Base-by-base conservation (phyloP, 2,329 filamentous ascomycete genomes). In the Ceratocystis huliohia region DNA sequence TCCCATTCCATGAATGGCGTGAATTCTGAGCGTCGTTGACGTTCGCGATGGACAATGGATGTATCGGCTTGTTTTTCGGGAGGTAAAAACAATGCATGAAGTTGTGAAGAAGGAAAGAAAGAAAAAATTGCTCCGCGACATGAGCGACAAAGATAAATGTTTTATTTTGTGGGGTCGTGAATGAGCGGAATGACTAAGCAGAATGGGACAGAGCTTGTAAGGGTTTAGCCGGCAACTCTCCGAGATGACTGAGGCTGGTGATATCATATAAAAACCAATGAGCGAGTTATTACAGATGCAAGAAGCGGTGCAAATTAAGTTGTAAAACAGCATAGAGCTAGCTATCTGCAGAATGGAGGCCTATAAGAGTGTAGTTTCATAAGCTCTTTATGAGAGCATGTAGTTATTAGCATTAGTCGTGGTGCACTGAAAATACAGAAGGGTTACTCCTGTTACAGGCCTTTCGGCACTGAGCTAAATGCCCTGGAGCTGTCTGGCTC, bases 181-280 rank as follows among this genome's bases (percentile, higher is more conserved):
- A 41, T 15, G 62, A 28, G 15, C 13, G 13, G 8, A 8, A 17
- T 68, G 61, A 68, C 67, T 68, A 68, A 68, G 53, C 67, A 61
- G 28, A 59, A 22, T 33, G 45, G 33, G n/a, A 41, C 56, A 48
- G 15, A 8, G 13, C 13, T 8, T 50, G 1, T 13, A 17, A 30
- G 10, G 28, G n/a, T 33, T 50, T 61, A 63, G 46, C 66, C 66
- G 41, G n/a, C 17, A n/a, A 65, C 50, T 41, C 44, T 8, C 67
- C 67, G 64, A 41, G 3, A 17, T 5, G 61, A 22, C 10, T 25
- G 20, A 46, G 30, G 41, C 15, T 41, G 15, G 8, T 59, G 56
- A 20, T 30, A 37, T 20, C 22, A 28, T 15, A 25, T 59, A 17
- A 59, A 25, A n/a, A 28, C 3, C 48, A 53, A 53, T 15, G 48